A percentile compares a stretch with the other conserved stretches of the same genome.
phyloP scores from a whole-genome alignment of 2,329 filamentous ascomycete species.

The Scytalidium sp. region DNA sequence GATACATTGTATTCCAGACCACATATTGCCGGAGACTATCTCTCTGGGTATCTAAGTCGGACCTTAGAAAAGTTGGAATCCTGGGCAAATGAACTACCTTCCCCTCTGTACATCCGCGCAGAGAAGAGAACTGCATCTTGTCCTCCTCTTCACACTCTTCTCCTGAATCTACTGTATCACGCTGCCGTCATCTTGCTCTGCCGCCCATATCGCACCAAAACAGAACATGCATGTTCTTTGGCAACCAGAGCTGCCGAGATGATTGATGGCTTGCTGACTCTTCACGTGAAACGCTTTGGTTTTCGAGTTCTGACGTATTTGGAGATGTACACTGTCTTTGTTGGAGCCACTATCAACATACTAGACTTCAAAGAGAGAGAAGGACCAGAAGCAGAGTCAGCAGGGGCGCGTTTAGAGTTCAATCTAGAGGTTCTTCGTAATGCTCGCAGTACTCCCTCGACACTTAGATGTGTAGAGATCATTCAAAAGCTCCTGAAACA shows the following conservation, averaged over 20 bases:
- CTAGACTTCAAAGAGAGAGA: neutral
- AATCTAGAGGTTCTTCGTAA: too few species aligned
- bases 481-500: too few species aligned
- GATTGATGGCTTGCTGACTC: conserved; percentile 14
- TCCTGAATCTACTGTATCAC: conserved; percentile 11
- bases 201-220: conserved; percentile 9
- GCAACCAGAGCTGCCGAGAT: conserved; percentile 20
- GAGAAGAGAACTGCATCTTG: neutral
- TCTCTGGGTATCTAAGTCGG: neutral
- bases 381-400: too few species aligned
- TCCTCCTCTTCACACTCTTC: neutral
- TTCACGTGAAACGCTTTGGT: neutral
- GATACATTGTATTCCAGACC: neutral
- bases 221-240: conserved; percentile 10
- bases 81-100: neutral
- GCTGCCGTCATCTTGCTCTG: conserved; percentile 16
- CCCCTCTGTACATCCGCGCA: neutral
- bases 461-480: too few species aligned
- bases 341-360: neutral
- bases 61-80: neutral
- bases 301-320: neutral
- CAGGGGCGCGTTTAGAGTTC: too few species aligned
- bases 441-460: too few species aligned
- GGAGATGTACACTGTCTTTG: neutral
- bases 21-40: neutral